Evolutionary conservation across 352 stramenopile genomes (phyloP), one percentile per base, ranked within the genome.

Genomic region (Phytophthora melonis): DNA sequence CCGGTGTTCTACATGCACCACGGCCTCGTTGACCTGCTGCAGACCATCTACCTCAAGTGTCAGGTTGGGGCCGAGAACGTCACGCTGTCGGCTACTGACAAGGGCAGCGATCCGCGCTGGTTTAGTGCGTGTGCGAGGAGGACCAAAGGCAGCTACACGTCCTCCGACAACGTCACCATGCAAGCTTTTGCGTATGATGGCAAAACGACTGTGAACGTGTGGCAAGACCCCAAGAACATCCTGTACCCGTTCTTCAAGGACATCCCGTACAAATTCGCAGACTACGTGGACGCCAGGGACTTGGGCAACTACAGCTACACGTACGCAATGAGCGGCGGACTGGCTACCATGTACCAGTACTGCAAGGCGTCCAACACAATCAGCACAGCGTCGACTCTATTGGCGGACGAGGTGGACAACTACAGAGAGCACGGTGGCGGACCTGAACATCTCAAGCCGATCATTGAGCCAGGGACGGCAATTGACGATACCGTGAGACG

Each of bases 191-290:
- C 54, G 3, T 70, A 58, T n/a, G 57, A 70, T 18, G 66, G 59
- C 0, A 76, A 62, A 19, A 70, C 68, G n/a, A 78, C 68, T 45
- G 75, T 82, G 0, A 72, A 84, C 19, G 81, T 90, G 19, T 76
- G 74, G 55, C 75, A 70, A 30, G 67, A 72, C 39, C 65, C 75
- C 0, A 77, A 81, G 32, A 84, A 83, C 49, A 77, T 77, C 6
- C 58, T 92, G 14, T 90, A 90, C 55, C 77, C 66, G 32, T 93
- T 87, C 75, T 93, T 93, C 66, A 89, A 91, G 41, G 79, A 86
- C 55, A 36, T 93, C 0, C 86, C 86, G 0, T 62, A 34, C 18
- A 81, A 57, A 7, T 88, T 80, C 67, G 54, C 25, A 0, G 74
- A 84, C n/a, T 86, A 86, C 54, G 64, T 88, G 1, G 86, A 91